Percentiles rank a stretch among this genome's conserved stretches.
phyloP scores from a whole-genome alignment of 176 grass and related monocot species.

The barley (Hordeum vulgare) region MorexV3_pseudomolecules_assembly NC_058524.1:405373608-405374107 shows the following conservation, averaged over 20 bases:
- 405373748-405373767: slow-evolving; percentile 34
- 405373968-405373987: slow-evolving; percentile 95
- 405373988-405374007: slow-evolving; percentile 56
- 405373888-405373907: slow-evolving; percentile 90
- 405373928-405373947: slow-evolving; percentile 96
- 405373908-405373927: slow-evolving; percentile 85
- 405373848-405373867: slow-evolving; percentile 79
- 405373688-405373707: slow-evolving; percentile 36
- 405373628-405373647: slow-evolving; percentile 5
- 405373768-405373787: slow-evolving; percentile 25
- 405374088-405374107: neutral
- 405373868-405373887: slow-evolving; percentile 53
- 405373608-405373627: neutral
- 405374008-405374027: slow-evolving; percentile 95
- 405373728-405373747: slow-evolving; percentile 14
- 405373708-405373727: slow-evolving; percentile 12
- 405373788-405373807: slow-evolving; percentile 24
- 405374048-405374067: slow-evolving; percentile 90
- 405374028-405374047: slow-evolving; percentile 96
- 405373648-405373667: slow-evolving; percentile 18
- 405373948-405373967: slow-evolving; percentile 82
- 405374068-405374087: neutral
- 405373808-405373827: neutral
- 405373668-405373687: slow-evolving; percentile 31
- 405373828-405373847: neutral